Base-by-base conservation (phyloP, 345 rosid genomes). In the Eucalyptus pauciflora region DNA sequence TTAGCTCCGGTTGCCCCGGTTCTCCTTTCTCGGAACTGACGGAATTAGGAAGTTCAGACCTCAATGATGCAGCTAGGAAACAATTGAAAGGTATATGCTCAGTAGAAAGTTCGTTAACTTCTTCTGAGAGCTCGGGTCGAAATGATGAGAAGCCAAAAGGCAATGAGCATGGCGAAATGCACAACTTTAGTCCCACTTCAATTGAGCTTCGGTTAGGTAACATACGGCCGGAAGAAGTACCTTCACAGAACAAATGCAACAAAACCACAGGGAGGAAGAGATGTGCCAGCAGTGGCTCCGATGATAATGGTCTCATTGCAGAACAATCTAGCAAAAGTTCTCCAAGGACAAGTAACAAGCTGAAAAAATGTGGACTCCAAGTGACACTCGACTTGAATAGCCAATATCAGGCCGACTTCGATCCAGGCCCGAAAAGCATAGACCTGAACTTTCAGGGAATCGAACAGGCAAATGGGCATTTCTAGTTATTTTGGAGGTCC, bases 51-150 rank as follows among this genome's bases (percentile, higher is more conserved):
- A 88, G 71, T 89, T 92, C 93, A 25, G 89, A 90, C 94, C 85
- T 88, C 48, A 92, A 89, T 81, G 91, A 92, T 15, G 51, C 48
- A 46, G 93, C 91, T 31, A 87, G 88, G 50, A 90, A 90, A 79
- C 91, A 31, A 86, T 50, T 81, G 60, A 89, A 92, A 90, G 92
- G 92, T n/a, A 91, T 95, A 51, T 90, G 95, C 89, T 98, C 99
- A 18, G 92, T 91, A 80, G 99, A 96, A 80, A 98, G 99, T 92
- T 97, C 99, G 60, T 90, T 97, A 92, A 95, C 99, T 88, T 98
- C 97, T 79, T 94, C 98, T 1, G 98, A 97, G 87, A 95, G 94
- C 92, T 95, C 95, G 8, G 97, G 95, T 41, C 89, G 89, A 29
- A 93, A 95, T 1, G 60, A 86, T 86, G 92, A 93, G 56, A 86